phyloP scores from a whole-genome alignment of 108 stramenopile species.

The Craspedostauros australis region DNA sequence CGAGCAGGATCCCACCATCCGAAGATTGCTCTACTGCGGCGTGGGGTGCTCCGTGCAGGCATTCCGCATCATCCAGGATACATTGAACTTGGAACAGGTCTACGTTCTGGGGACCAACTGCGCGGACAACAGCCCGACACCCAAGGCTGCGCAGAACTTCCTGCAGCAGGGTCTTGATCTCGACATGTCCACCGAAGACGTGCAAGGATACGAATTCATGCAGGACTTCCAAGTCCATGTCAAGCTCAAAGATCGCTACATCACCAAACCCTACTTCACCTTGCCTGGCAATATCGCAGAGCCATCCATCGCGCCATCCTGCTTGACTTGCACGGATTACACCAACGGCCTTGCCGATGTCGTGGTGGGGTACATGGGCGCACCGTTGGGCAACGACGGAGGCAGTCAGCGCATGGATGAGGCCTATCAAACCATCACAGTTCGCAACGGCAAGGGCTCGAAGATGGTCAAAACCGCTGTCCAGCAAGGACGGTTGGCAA shows the following conservation, averaged over 20 bases:
- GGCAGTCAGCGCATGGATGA: constrained; percentile 39
- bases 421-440: constrained; percentile 62
- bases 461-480: constrained; percentile 58
- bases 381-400: constrained; percentile 34
- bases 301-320: constrained; percentile 69
- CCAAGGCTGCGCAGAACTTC: constrained; percentile 64
- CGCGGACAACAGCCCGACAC: constrained; percentile 73
- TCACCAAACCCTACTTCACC: constrained; percentile 69
- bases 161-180: constrained; percentile 43
- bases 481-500: constrained; percentile 29
- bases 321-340: constrained; percentile 78
- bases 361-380: constrained; percentile 84
- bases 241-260: constrained; percentile 53
- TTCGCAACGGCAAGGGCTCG: constrained; percentile 60
- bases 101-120: constrained; percentile 81
- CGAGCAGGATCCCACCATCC: constrained; percentile 44
- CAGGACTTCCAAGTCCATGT: constrained; percentile 81
- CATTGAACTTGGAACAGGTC: constrained; percentile 54
- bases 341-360: constrained; percentile 82
- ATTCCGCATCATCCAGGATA: constrained; percentile 61
- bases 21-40: constrained; percentile 68
- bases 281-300: constrained; percentile 72
- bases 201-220: constrained; percentile 77
- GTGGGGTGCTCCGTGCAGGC: constrained; percentile 83
- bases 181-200: neutral